Percentiles rank a stretch among this genome's conserved stretches.
Evolutionary conservation across 495 filamentous ascomycete genomes (phyloP).

Genomic region (Tuber brumale): DNA sequence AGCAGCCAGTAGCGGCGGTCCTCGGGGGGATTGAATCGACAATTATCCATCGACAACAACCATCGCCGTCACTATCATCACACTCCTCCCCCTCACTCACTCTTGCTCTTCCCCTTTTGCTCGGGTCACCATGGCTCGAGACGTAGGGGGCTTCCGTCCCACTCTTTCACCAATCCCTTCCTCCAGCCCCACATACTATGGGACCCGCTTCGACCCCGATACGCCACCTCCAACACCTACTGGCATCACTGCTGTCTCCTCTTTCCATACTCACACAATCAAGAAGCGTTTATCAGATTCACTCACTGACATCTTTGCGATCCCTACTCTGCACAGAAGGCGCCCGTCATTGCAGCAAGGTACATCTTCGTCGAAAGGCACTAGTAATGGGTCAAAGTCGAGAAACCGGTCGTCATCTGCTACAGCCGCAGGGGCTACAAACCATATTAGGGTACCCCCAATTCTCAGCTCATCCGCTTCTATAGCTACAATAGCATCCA

Average conservation of each 20-base stretch:
- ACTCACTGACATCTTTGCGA: conserved; percentile 40
- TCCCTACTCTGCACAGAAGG: conserved; percentile 38
- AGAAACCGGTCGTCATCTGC: conserved; percentile 40
- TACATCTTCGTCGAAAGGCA: conserved; percentile 27
- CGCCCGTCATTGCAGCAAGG: conserved; percentile 40
- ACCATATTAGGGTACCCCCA: conserved; percentile 28
- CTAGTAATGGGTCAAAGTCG: conserved; percentile 35
- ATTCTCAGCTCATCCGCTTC: conserved; percentile 38
- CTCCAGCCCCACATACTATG: conserved; percentile 21
- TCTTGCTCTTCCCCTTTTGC: background rate
- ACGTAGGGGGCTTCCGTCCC: conserved; percentile 31
- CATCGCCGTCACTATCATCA: conserved; percentile 10
- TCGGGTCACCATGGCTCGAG: conserved; percentile 32
- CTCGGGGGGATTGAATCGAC: conserved; percentile 17
- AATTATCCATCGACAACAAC: conserved; percentile 1
- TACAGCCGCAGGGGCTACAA: conserved; percentile 28
- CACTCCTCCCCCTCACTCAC: background rate
- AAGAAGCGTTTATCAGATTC: conserved; percentile 41
- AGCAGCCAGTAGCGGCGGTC: conserved; percentile 16
- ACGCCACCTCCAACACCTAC: conserved; percentile 36
- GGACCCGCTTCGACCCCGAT: conserved; percentile 31
- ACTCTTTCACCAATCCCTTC: conserved; percentile 34
- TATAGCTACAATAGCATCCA: conserved; percentile 38
- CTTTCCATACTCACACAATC: conserved; percentile 34
- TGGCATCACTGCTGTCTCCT: conserved; percentile 30